Base-by-base conservation (phyloP, 306 rosid genomes). In the Prunus dulcis region DNA sequence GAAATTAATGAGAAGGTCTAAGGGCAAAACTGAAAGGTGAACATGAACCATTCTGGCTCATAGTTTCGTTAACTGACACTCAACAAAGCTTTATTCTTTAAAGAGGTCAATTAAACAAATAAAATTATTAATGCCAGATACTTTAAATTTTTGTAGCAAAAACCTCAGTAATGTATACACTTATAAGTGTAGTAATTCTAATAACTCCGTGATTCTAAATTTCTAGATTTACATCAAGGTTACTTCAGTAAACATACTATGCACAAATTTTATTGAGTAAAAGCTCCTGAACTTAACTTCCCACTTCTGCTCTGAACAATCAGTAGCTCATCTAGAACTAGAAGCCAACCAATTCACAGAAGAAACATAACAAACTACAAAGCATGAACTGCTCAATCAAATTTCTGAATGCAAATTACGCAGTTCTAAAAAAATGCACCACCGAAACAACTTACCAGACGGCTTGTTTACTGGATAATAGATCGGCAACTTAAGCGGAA, bases 401-500 rank as follows among this genome's bases (percentile, higher is more conserved):
- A 22, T 28, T 13, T 30, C 3, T 52, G 62, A 80, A 30, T 28
- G 50, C 50, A 34, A 19, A 66, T 58, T 19, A 30, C 46, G 12
- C 51, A 38, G 22, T 28, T 46, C 52, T 53, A 38, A 38, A 51
- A 73, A 70, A 6, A 27, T 9, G 3, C 60, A 28, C n/a, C 2
- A 46, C 4, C 62, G 41, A 32, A 20, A 5, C 69, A 79, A 66
- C 75, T 30, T 74, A 95, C 98, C 98, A n/a, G 81, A 45, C 3
- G 87, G 77, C 76, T 73, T 87, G 47, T 84, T 70, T n/a, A 72
- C 78, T 25, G 88, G 84, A 77, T 87, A 84, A 79, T 90, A 90
- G 67, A 90, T 46, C 6, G 98, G 97, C 82, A 95, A 71, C 82
- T 78, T 87, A 51, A 95, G 73, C 3, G 91, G 92, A 77, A 95